Evolutionary conservation across 2,329 filamentous ascomycete genomes (phyloP).

Genomic region (Zalaria sp.): DNA sequence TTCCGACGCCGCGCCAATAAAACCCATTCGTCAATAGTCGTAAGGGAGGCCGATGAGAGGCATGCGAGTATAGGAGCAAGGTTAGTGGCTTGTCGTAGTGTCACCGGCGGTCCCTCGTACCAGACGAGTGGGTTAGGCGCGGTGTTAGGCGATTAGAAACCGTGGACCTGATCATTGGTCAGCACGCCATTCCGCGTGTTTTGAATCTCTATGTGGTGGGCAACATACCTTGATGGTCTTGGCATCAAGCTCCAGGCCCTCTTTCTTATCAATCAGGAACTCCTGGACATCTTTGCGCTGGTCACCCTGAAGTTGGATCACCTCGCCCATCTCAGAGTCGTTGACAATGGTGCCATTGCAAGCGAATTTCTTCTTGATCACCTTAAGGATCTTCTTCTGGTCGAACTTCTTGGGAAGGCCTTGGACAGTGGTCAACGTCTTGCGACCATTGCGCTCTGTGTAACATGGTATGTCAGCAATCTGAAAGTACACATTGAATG

Average conservation of each 20-base stretch:
- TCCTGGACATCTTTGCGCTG: conserved; percentile 98
- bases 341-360: conserved; percentile 99
- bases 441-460: conserved; percentile 98
- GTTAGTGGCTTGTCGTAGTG: conserved; percentile 2
- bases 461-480: conserved; percentile 25
- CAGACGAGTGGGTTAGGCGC: conserved; percentile 11
- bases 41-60: conserved; percentile 5
- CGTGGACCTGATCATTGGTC: conserved; percentile 35
- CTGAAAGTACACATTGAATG: not conserved
- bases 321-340: conserved; percentile 94
- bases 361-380: conserved; percentile 99
- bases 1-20: conserved; percentile 3
- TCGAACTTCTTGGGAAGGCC: conserved; percentile 98
- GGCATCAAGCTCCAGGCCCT: conserved; percentile 81
- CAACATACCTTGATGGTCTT: conserved; percentile 82
- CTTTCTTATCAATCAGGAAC: conserved; percentile 92
- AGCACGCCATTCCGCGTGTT: not conserved
- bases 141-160: conserved; percentile 42
- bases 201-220: too few species aligned
- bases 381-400: conserved; percentile 99
- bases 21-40: conserved; percentile 7
- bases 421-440: conserved; percentile 99
- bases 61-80: not conserved
- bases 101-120: conserved; percentile 8
- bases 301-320: conserved; percentile 98